These are phyloP conservation scores for Chiua sp. DNA, from an alignment of 1,284 basidiomycete genomes.

Conservation along the genomic window DNA sequence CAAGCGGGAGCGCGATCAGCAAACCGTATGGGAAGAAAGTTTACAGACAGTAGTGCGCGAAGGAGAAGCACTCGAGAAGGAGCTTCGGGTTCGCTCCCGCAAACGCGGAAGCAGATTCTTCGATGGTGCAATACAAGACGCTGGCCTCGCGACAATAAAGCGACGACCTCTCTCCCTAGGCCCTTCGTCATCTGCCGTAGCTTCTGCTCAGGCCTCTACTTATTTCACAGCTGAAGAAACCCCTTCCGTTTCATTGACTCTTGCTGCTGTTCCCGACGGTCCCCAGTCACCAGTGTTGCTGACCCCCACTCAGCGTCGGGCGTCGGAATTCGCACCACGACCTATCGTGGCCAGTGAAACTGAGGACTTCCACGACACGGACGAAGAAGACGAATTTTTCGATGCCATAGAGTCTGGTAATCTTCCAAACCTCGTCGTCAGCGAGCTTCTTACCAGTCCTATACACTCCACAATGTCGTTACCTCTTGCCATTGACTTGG, in stretches of 20 bases:
- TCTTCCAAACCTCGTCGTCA: conserved; percentile 76
- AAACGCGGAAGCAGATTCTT: conserved; percentile 61
- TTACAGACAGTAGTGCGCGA: conserved; percentile 86
- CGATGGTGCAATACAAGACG: conserved; percentile 34
- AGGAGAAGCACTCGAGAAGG: conserved; percentile 85
- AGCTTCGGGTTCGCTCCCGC: conserved; percentile 69
- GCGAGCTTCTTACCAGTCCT: conserved; percentile 57
- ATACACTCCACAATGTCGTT: conserved; percentile 32
- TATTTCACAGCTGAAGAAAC: conserved; percentile 28
- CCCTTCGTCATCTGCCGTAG: conserved; percentile 8
- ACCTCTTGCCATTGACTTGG: conserved; percentile 42
- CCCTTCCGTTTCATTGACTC: conserved; percentile 11
- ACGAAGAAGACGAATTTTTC: conserved; percentile 97
- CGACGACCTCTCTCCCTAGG: conserved; percentile 28
- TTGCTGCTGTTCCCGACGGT: conserved; percentile 5
- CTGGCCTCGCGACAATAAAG: conserved; percentile 32
- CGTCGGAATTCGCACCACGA: conserved; percentile 18
- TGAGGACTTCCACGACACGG: conserved; percentile 64
- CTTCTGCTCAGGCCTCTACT: conserved; percentile 23
- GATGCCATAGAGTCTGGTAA: conserved; percentile 91
- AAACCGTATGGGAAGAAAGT: conserved; percentile 93
- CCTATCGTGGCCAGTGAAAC: conserved; percentile 34
- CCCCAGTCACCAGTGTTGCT: conserved; percentile 24
- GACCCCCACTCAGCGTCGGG: conserved; percentile 35
- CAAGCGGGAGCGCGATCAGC: conserved; percentile 72